Evolutionary conservation across 1,284 basidiomycete species (phyloP).

Genomic region (Inonotus hispidus): DNA sequence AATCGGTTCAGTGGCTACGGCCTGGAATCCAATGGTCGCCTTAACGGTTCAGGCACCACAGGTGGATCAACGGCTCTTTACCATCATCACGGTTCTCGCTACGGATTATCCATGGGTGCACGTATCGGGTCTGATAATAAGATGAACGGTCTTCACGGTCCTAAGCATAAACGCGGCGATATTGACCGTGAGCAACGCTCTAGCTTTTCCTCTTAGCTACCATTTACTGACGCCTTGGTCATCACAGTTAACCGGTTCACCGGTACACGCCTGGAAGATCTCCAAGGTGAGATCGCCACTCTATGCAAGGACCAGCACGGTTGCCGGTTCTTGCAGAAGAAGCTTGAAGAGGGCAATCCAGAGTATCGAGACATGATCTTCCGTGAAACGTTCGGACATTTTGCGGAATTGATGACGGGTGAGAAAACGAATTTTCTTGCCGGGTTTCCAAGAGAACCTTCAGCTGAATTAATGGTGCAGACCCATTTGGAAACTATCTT

Average conservation of each 20-base stretch:
- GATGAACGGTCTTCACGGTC: slow-evolving; percentile 84
- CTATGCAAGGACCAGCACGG: slow-evolving; percentile 99
- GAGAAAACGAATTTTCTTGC: slow-evolving; percentile 20
- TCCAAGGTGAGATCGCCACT: slow-evolving; percentile 89
- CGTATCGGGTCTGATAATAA: slow-evolving; percentile 58
- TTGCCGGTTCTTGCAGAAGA: slow-evolving; percentile 98
- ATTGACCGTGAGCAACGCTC: slow-evolving; percentile 76
- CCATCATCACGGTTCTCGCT: slow-evolving; percentile 71
- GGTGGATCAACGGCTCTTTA: slow-evolving; percentile 78
- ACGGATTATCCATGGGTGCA: slow-evolving; percentile 58
- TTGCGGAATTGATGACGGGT: slow-evolving; percentile 98
- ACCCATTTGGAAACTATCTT: slow-evolving; percentile 99
- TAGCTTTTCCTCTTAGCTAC: slow-evolving; percentile 6
- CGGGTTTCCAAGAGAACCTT: slow-evolving; percentile 3
- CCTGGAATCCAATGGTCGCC: slow-evolving; percentile 47
- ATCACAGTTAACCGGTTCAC: slow-evolving; percentile 85
- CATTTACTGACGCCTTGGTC: not conserved
- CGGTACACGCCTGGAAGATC: slow-evolving; percentile 91
- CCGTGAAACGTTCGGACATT: slow-evolving; percentile 95
- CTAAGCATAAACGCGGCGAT: slow-evolving; percentile 91
- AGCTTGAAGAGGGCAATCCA: slow-evolving; percentile 91
- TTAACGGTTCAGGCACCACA: slow-evolving; percentile 37
- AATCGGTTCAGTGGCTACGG: slow-evolving; percentile 60
- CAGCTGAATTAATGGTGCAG: slow-evolving; percentile 34
- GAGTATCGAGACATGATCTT: slow-evolving; percentile 99